These are phyloP conservation scores for Aspergillus sp. DNA, from an alignment of 2,329 filamentous ascomycete genomes.

Conservation along the genomic window DNA sequence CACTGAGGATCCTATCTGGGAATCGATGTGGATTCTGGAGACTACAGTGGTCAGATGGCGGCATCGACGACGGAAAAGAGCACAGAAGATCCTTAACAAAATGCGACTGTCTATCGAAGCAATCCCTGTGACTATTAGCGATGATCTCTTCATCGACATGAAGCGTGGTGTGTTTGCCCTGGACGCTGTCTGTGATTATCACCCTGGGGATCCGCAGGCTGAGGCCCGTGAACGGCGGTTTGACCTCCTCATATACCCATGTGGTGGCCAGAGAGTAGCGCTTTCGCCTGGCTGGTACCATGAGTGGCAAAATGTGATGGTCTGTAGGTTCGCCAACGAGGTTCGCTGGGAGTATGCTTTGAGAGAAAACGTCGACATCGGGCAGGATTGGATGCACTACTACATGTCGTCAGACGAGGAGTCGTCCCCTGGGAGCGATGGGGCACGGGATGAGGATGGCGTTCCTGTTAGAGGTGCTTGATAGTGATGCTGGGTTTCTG, in stretches of 20 bases:
- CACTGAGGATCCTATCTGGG: too few species aligned
- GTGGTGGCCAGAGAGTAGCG: background rate
- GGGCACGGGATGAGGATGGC: too few species aligned
- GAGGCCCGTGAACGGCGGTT: constrained; percentile 7
- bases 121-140: constrained; percentile 21
- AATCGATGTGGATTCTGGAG: constrained; percentile 17
- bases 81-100: constrained; percentile 14
- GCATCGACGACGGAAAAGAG: constrained; percentile 15
- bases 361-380: background rate
- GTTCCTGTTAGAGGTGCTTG: too few species aligned
- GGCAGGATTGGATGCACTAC: background rate
- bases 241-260: background rate
- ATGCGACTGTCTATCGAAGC: constrained; percentile 18
- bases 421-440: too few species aligned
- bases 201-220: constrained; percentile 20
- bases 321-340: background rate
- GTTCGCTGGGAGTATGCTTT: too few species aligned
- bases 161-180: constrained; percentile 25
- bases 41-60: constrained; percentile 14
- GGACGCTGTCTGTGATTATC: constrained; percentile 22
- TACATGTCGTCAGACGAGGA: background rate
- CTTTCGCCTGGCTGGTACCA: background rate
- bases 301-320: background rate
- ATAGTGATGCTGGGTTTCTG: too few species aligned
- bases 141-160: constrained; percentile 22